phyloP scores from a whole-genome alignment of 148 eudicot genomes.

The Chenopodium album region DNA sequence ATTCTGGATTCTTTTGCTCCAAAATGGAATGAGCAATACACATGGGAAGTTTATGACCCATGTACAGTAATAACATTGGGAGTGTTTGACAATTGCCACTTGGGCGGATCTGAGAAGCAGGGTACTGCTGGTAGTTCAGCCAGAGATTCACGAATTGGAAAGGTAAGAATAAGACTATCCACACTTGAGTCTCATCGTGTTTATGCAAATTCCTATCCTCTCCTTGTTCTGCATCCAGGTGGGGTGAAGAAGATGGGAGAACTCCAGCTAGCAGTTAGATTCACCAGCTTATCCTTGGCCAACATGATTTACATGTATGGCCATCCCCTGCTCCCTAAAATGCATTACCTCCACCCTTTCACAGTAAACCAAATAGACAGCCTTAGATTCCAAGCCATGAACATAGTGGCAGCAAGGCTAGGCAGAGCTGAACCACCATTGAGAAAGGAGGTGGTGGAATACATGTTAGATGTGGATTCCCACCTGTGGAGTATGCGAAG shows the following conservation, averaged over 20 bases:
- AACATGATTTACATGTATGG: conserved; percentile 63
- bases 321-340: conserved; percentile 66
- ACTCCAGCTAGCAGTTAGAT: conserved; percentile 60
- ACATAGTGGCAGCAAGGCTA: conserved; percentile 51
- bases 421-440: conserved; percentile 65
- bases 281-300: conserved; percentile 63
- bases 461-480: conserved; percentile 66
- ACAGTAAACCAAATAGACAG: conserved; percentile 58
- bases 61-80: conserved; percentile 71
- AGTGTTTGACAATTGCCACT: conserved; percentile 67
- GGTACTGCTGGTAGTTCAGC: conserved; percentile 29
- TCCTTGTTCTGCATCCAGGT: conserved; percentile 56
- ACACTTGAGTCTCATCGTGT: conserved; percentile 65
- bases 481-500: conserved; percentile 75
- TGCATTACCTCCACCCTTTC: conserved; percentile 65
- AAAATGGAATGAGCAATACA: conserved; percentile 83
- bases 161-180: conserved; percentile 66
- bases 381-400: conserved; percentile 59
- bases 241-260: conserved; percentile 77
- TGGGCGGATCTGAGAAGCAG: conserved; percentile 45
- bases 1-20: conserved; percentile 56
- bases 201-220: conserved; percentile 67
- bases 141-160: conserved; percentile 65
- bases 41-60: conserved; percentile 81
- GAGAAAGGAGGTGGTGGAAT: conserved; percentile 60